Evolutionary conservation across 805 yeast genomes (phyloP), one percentile per base, ranked within the genome.

Genomic region (Wickerhamiella kurtzmanii): DNA sequence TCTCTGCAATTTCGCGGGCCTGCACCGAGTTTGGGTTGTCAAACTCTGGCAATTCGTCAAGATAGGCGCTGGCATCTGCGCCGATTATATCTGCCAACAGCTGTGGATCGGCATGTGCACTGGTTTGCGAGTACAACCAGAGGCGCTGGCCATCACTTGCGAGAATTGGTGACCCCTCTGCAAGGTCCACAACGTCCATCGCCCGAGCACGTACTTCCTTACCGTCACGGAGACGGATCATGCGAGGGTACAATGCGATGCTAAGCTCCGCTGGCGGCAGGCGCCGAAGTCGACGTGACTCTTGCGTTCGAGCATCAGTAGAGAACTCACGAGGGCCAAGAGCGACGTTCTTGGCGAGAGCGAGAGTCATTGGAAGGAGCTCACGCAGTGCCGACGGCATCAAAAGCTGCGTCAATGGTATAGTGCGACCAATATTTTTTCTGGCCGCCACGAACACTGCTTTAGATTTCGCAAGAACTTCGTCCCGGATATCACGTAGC

Each of bases 301-400:
- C 74, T 48, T 71, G 72, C 9, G 84, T 70, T 48, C 94, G 73
- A 1, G 74, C 59, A 60, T 92, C 96, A 11, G 70, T 61, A 32
- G 72, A 63, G 9, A 71, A 65, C 6, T 71, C 64, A 4, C 72
- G 62, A 17, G 71, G 73, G 42, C 76, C 67, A 22, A 88, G 70
- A 1, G 86, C 77, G 45, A 69, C 72, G 1, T 82, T 60, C 60
- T 89, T 92, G 53, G 79, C 72, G 50, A 87, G 76, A 0, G 89
- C 70, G 44, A 87, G 68, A 44, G 82, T 59, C 55, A 74, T 77
- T 56, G 79, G 72, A 8, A 89, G 77, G 46, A 89, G 67, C 40
- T 84, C 77, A 48, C 76, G 76, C 55, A 92, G 67, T 8, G 89
- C 76, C 41, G 82, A 84, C 0, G 98, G 97, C 61, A 89, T 69